phyloP scores from a whole-genome alignment of 805 yeast genomes.

The Yarrowia porcina region DNA sequence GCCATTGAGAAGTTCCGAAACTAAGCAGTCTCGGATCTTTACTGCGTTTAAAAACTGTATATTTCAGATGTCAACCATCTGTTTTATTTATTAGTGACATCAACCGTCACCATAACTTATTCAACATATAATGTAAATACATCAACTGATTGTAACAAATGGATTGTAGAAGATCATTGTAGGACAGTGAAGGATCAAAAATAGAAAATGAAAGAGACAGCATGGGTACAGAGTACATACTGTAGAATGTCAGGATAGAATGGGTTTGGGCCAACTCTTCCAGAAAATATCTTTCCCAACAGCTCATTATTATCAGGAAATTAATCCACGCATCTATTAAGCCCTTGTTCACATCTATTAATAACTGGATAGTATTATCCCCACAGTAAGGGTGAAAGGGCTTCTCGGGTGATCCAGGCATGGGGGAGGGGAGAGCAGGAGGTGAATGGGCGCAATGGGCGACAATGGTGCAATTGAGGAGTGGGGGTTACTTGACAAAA shows the following conservation, averaged over 20 bases:
- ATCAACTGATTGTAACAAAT: constrained; percentile 1
- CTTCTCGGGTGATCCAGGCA: not conserved
- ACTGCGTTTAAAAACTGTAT: constrained; percentile 1
- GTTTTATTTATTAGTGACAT: constrained; percentile 24
- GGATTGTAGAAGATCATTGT: not conserved
- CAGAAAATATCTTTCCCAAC: too few species aligned
- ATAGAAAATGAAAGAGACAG: too few species aligned
- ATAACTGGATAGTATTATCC: not conserved
- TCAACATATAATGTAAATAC: constrained; percentile 24
- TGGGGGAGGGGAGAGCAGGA: not conserved
- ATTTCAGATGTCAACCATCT: constrained; percentile 27
- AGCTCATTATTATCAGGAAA: too few species aligned
- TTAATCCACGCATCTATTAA: too few species aligned
- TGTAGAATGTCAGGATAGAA: too few species aligned
- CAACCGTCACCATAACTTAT: constrained; percentile 26
- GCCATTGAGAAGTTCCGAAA: constrained; percentile 93
- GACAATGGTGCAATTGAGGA: not conserved
- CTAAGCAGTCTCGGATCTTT: not conserved
- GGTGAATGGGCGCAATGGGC: not conserved
- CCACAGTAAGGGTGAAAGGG: not conserved
- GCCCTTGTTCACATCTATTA: too few species aligned
- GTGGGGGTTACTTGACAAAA: too few species aligned
- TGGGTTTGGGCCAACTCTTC: too few species aligned
- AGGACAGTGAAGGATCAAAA: too few species aligned
- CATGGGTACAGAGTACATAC: too few species aligned